Conservation (phyloP, 1,284 basidiomycete genomes). For the Gastroboletus turbinatus region DNA sequence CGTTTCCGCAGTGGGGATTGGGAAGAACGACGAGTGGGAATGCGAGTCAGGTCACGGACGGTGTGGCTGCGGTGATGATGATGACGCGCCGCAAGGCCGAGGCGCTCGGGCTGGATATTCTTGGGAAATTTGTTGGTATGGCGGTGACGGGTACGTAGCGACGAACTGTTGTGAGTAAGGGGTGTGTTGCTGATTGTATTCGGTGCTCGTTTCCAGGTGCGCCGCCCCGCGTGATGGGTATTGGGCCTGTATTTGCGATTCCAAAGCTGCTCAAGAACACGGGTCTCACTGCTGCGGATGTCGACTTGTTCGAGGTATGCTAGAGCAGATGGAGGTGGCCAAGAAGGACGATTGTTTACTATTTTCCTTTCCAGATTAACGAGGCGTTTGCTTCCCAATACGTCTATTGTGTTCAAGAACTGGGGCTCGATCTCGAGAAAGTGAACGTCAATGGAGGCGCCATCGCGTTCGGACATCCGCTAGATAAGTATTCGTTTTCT, state of each 20-base stretch:
- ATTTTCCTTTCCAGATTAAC: slow-evolving; percentile 61
- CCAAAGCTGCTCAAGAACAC: slow-evolving; percentile 62
- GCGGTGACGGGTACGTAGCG: slow-evolving; percentile 58
- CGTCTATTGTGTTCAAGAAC: slow-evolving; percentile 76
- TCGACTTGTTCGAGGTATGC: slow-evolving; percentile 77
- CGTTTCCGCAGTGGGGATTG: slow-evolving; percentile 88
- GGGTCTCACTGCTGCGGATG: slow-evolving; percentile 68
- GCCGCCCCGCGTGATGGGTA: slow-evolving; percentile 82
- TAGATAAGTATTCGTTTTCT: slow-evolving; percentile 59
- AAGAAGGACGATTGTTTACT: neutral
- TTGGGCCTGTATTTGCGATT: slow-evolving; percentile 76
- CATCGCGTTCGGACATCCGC: slow-evolving; percentile 83
- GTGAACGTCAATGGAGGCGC: slow-evolving; percentile 92
- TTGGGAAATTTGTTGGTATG: slow-evolving; percentile 80
- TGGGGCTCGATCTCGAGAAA: slow-evolving; percentile 67
- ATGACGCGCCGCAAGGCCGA: slow-evolving; percentile 88
- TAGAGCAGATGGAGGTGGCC: neutral
- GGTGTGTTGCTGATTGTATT: neutral
- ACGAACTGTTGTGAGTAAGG: neutral
- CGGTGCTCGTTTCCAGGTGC: slow-evolving; percentile 43
- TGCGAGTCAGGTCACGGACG: slow-evolving; percentile 86
- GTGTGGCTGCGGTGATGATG: slow-evolving; percentile 81
- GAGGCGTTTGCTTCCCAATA: slow-evolving; percentile 91
- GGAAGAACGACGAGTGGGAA: slow-evolving; percentile 85
- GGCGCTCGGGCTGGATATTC: slow-evolving; percentile 68